These are phyloP conservation scores for Lichtheimia corymbifera DNA, from an alignment of 371 early-diverging fungal species.

Conservation along the genomic window DNA sequence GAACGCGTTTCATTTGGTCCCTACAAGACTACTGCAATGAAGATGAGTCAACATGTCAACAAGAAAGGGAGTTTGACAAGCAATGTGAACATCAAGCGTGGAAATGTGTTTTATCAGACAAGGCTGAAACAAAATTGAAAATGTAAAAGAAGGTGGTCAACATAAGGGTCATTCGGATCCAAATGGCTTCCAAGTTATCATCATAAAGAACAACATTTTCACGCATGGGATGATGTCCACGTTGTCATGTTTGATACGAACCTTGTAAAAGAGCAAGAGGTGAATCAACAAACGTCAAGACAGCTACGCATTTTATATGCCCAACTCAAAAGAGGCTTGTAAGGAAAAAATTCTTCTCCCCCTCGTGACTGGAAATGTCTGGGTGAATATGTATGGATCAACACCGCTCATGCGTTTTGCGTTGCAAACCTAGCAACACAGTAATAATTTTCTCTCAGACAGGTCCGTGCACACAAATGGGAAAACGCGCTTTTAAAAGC, in stretches of 20 bases:
- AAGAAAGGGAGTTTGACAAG: too few species aligned
- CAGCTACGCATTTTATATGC: background rate
- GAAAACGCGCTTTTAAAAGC: too few species aligned
- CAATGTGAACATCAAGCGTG: too few species aligned
- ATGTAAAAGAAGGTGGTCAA: slow-evolving; percentile 22
- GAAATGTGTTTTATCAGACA: slow-evolving; percentile 22
- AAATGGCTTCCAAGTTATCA: slow-evolving; percentile 4
- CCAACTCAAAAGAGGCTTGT: background rate
- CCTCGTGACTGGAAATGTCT: background rate
- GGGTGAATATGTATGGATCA: too few species aligned
- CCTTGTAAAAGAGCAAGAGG: background rate
- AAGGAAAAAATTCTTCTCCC: background rate
- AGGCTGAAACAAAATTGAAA: slow-evolving; percentile 27
- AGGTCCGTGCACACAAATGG: too few species aligned
- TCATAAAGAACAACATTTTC: background rate
- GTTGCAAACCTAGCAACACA: too few species aligned
- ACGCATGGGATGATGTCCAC: too few species aligned
- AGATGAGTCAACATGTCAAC: too few species aligned
- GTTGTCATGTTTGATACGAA: background rate
- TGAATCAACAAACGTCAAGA: background rate
- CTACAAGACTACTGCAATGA: too few species aligned
- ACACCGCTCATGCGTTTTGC: too few species aligned
- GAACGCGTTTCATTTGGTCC: too few species aligned
- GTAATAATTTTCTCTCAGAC: too few species aligned
- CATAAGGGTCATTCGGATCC: slow-evolving; percentile 33